Evolutionary conservation across 2,329 filamentous ascomycete species (phyloP), one percentile per base, ranked within the genome.

Genomic region (Hypoxylon rubiginosum): DNA sequence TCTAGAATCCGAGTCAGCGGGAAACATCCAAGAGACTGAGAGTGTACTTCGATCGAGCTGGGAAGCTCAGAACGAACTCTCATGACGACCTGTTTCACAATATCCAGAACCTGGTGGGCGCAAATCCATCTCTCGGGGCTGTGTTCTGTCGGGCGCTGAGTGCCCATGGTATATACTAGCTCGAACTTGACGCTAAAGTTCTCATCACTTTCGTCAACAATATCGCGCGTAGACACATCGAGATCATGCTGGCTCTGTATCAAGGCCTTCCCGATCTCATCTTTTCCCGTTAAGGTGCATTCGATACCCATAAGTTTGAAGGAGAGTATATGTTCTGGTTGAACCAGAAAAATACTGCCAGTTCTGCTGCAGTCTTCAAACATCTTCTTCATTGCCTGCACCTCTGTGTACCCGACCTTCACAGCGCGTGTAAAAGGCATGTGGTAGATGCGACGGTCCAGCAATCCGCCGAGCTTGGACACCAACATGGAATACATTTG

Each of bases 191-290:
- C 81, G 46, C 82, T 86, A 46, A 91, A 85, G 58, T 86, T 87
- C 61, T 91, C 88, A 51, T 92, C 90, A 41, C 86, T 88, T 74
- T 92, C 88, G 61, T 91, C 89, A 0, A 91, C 79, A 1, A 92
- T 81, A 64, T 90, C 88, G 0, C 87, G 79, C 0, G 83, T 80
- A 1, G 75, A 64, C 0, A 53, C 13, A 30, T 85, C 75, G 1
- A 90, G 78, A 66, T 82, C 85, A 0, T 76, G 24, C n/a, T 87
- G 83, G 0, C 76, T 81, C 0, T 73, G 17, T 0, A 85, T 64
- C 13, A 88, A 71, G 0, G 63, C 49, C 0, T 63, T 50, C 0
- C 82, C 82, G 3, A 80, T 54, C 0, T 48, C 19, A 0, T 71
- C 24, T 1, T 79, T 70, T 1, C 70, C 74, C 0, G 70, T 70